Percentiles rank a stretch among this genome's conserved stretches.
Conservation (phyloP, 805 yeast species). For the Cyberlindnera misumaiensis region DNA sequence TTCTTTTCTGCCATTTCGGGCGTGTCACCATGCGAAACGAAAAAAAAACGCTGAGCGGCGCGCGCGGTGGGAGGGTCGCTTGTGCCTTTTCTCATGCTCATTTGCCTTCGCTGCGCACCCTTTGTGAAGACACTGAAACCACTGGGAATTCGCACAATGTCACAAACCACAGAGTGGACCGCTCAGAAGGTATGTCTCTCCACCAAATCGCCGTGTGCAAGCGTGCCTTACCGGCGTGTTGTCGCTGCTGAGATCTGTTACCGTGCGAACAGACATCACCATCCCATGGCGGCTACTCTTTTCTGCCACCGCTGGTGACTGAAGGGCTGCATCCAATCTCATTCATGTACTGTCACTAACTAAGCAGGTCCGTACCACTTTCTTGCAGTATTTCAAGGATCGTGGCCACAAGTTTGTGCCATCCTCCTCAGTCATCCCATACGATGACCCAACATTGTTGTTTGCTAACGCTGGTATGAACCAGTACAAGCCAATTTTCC, state of each 20-base stretch:
- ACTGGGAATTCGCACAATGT: conserved; percentile 16
- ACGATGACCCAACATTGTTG: conserved; percentile 92
- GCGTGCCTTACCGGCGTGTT: too few species aligned
- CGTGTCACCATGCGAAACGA: not conserved
- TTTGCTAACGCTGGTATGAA: conserved; percentile 99
- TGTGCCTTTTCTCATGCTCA: not conserved
- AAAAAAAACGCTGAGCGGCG: conserved; percentile 1
- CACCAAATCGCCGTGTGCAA: too few species aligned
- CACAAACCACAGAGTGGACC: conserved; percentile 23
- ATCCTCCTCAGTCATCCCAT: conserved; percentile 93
- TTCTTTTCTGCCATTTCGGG: too few species aligned
- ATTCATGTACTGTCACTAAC: too few species aligned
- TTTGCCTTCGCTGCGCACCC: conserved; percentile 1
- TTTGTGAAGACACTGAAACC: conserved; percentile 5
- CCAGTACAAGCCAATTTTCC: conserved; percentile 94
- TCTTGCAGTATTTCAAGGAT: conserved; percentile 70
- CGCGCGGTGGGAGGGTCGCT: not conserved
- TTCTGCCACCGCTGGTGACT: too few species aligned
- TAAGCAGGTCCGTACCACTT: conserved; percentile 67
- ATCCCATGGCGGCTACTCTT: not conserved
- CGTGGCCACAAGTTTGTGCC: conserved; percentile 77
- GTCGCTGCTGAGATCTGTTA: too few species aligned
- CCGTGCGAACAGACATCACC: not conserved
- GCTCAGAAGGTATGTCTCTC: conserved; percentile 21
- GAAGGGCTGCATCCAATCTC: too few species aligned